Evolutionary conservation across 208 protist genomes (phyloP), one percentile per base, ranked within the genome.

Genomic region (Endotrypanum monterogeii): DNA sequence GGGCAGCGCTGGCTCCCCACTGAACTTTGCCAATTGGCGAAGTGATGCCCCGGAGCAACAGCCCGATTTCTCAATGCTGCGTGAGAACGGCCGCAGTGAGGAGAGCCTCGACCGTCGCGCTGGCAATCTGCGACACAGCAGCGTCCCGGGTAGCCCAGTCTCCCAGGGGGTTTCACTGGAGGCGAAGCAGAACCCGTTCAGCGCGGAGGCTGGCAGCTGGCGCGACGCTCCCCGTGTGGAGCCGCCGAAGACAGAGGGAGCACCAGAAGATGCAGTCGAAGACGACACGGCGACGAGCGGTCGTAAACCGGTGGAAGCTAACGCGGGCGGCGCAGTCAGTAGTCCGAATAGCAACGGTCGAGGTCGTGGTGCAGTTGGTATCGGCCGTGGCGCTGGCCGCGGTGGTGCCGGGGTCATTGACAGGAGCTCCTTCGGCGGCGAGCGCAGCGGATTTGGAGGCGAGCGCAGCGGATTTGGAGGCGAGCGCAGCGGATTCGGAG

Each of bases 21-120:
- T 66, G n/a, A 86, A 82, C 66, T 84, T 92, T 52, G 73, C 73
- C 44, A 86, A 73, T 63, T 94, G 90, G 90, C 87, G 90, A 28
- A 86, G 77, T 67, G 88, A 89, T 18, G 80, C 70, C 9, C 72
- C 84, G 2, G 74, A 80, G 58, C 76, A 54, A 63, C 85, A 90
- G 76, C 89, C 87, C 7, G 84, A 89, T 32, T 83, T 89, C 67
- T 7, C 68, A 37, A 57, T 60, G 52, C 60, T 75, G 83, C 78
- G 76, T 63, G 66, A 82, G n/a, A 70, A 80, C 46, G 48, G 51
- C 39, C 65, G 60, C 65, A 71, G 71, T 63, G 68, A 78, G 55
- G 73, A 83, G 32, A 25, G n/a, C 51, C 37, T 80, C 25, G 74
- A 79, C 68, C 65, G 73, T 28, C 74, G 79, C 65, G 69, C 81